Evolutionary conservation across 352 stramenopile genomes (phyloP).

Genomic region (Globisporangium irregulare): DNA sequence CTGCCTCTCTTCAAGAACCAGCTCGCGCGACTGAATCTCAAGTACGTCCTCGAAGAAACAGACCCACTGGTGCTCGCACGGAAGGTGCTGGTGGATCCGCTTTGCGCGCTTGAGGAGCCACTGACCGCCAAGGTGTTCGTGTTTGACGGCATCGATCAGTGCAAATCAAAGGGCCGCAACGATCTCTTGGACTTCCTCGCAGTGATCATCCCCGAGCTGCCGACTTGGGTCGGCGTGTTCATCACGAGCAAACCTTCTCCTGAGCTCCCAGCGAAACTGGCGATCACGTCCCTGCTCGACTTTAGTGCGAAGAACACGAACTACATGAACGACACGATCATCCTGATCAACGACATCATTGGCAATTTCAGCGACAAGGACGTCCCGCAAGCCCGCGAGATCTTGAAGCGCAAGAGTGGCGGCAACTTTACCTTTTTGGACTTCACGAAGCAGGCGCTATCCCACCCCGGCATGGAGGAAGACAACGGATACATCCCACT

Average conservation of each 20-base stretch:
- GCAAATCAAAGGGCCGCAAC: slow-evolving; percentile 40
- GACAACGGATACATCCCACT: slow-evolving; percentile 42
- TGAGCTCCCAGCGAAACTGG: slow-evolving; percentile 53
- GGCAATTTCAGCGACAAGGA: slow-evolving; percentile 46
- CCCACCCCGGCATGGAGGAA: slow-evolving; percentile 65
- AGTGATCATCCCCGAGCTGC: slow-evolving; percentile 54
- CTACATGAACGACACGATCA: slow-evolving; percentile 54
- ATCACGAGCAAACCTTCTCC: slow-evolving; percentile 68
- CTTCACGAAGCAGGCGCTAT: slow-evolving; percentile 76
- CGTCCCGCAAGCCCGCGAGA: slow-evolving; percentile 34
- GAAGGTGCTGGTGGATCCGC: slow-evolving; percentile 76
- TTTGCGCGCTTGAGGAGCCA: slow-evolving; percentile 65
- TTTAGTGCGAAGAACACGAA: slow-evolving; percentile 63
- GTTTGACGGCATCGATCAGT: slow-evolving; percentile 78
- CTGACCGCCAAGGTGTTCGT: slow-evolving; percentile 60
- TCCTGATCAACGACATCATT: slow-evolving; percentile 59
- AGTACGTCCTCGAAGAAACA: slow-evolving; percentile 77
- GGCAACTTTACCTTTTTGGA: slow-evolving; percentile 81
- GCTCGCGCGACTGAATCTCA: slow-evolving; percentile 74
- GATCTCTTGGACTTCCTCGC: slow-evolving; percentile 71
- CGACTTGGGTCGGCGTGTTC: slow-evolving; percentile 67
- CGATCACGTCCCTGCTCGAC: slow-evolving; percentile 67
- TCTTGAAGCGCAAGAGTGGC: slow-evolving; percentile 65
- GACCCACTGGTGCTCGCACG: slow-evolving; percentile 60
- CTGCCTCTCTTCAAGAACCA: slow-evolving; percentile 78